phyloP scores from a whole-genome alignment of 2,329 filamentous ascomycete species.

The Fusarium sp. region DNA sequence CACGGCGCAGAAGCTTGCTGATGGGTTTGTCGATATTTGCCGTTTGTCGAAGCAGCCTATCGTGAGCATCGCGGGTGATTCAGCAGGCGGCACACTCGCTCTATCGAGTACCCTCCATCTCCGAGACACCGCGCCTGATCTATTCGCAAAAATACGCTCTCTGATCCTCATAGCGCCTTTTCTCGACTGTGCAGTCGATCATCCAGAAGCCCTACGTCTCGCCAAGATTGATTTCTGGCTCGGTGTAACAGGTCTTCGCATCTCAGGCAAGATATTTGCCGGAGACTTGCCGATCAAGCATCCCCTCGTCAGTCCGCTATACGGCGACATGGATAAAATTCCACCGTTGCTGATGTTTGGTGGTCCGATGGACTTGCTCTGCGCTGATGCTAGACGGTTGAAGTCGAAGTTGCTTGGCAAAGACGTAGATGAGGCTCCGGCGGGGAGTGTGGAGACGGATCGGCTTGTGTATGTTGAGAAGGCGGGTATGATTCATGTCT shows the following conservation, averaged over 20 bases:
- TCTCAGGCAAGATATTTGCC: not conserved
- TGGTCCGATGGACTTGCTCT: not conserved
- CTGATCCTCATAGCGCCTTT: not conserved
- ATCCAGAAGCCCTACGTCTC: not conserved
- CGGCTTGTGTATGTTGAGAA: conserved; percentile 1
- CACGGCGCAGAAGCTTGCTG: not conserved
- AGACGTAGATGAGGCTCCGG: not conserved
- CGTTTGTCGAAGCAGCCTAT: not conserved
- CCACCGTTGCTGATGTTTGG: not conserved
- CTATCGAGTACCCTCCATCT: not conserved
- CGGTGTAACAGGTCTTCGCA: not conserved
- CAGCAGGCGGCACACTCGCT: not conserved
- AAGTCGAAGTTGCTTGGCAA: not conserved
- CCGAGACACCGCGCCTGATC: not conserved
- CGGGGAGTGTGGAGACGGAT: not conserved
- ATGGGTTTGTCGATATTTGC: not conserved
- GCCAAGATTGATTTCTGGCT: not conserved
- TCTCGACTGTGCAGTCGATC: not conserved
- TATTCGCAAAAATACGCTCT: not conserved
- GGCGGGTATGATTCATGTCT: not conserved
- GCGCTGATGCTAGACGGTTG: not conserved
- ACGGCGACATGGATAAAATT: not conserved
- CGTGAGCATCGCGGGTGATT: not conserved
- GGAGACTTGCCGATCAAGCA: not conserved
- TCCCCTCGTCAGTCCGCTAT: not conserved